phyloP scores from a whole-genome alignment of 345 rosid species.

The Camelina sativa region DNA sequence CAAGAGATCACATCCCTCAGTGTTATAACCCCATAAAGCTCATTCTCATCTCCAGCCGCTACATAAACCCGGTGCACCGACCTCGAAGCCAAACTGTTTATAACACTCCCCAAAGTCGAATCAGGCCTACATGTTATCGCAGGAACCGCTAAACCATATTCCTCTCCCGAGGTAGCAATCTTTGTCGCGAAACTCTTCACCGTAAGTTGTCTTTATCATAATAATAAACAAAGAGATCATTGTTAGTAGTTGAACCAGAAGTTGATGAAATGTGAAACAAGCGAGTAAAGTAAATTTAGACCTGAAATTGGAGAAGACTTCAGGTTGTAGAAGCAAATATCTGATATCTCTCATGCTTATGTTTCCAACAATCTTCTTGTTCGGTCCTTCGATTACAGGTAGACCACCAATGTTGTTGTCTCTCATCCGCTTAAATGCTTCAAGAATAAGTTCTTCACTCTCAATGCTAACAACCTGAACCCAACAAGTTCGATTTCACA shows the following conservation, averaged over 20 bases:
- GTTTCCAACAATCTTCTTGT: constrained; percentile 49
- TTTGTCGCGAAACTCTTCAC: constrained; percentile 64
- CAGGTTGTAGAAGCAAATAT: constrained; percentile 74
- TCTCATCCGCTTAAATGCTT: constrained; percentile 85
- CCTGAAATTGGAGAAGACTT: constrained; percentile 87
- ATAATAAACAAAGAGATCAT: background rate
- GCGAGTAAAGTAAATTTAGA: constrained; percentile 24
- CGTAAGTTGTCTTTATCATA: constrained; percentile 59
- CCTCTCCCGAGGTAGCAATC: constrained; percentile 51
- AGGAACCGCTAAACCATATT: constrained; percentile 52
- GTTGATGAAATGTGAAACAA: background rate
- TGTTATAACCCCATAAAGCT: constrained; percentile 81
- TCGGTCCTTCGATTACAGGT: constrained; percentile 59
- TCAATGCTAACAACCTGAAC: constrained; percentile 65
- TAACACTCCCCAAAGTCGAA: constrained; percentile 70
- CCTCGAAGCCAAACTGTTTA: constrained; percentile 67
- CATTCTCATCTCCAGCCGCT: constrained; percentile 52
- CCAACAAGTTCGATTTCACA: background rate
- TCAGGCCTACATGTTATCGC: constrained; percentile 67
- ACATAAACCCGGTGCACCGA: constrained; percentile 77
- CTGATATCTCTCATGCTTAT: constrained; percentile 66
- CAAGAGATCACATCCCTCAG: constrained; percentile 90
- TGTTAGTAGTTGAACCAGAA: background rate
- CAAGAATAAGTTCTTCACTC: constrained; percentile 67
- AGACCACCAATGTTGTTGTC: constrained; percentile 79